phyloP scores from a whole-genome alignment of 805 yeast species.

The Candida chauliodis region DNA sequence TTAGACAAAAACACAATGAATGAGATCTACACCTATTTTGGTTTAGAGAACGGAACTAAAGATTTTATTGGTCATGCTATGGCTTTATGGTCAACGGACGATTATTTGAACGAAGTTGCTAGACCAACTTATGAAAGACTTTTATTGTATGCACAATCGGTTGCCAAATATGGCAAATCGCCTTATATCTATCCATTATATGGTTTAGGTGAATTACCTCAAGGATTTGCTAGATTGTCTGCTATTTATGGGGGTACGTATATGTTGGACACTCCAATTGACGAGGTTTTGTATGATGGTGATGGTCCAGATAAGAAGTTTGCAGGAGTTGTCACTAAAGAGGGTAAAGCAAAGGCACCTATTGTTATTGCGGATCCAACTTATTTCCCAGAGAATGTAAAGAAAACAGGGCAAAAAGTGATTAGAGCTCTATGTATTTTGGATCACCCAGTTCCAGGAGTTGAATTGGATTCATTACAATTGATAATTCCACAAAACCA shows the following conservation, averaged over 20 bases:
- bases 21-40: constrained; percentile 83
- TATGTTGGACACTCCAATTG: constrained; percentile 95
- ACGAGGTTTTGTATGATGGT: constrained; percentile 73
- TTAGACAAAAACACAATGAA: constrained; percentile 88
- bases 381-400: constrained; percentile 83
- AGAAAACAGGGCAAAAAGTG: constrained; percentile 67
- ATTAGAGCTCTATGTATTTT: constrained; percentile 85
- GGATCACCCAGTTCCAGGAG: constrained; percentile 83
- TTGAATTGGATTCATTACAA: constrained; percentile 87
- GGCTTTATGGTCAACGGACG: constrained; percentile 96
- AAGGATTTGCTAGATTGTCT: constrained; percentile 93
- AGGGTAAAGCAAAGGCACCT: constrained; percentile 89
- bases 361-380: constrained; percentile 97
- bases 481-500: constrained; percentile 96
- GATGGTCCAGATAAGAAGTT: constrained; percentile 53
- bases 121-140: constrained; percentile 88
- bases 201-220: constrained; percentile 98
- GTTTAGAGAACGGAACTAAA: constrained; percentile 87
- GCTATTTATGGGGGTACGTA: constrained; percentile 98
- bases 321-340: constrained; percentile 84
- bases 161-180: constrained; percentile 92
- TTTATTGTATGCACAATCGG: constrained; percentile 79
- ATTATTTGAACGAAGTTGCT: constrained; percentile 82
- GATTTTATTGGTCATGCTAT: constrained; percentile 98
- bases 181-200: constrained; percentile 95